These are phyloP conservation scores for Hawksworthiomyces lignivorus DNA, from an alignment of 2,329 filamentous ascomycete species.

Conservation along the genomic window DNA sequence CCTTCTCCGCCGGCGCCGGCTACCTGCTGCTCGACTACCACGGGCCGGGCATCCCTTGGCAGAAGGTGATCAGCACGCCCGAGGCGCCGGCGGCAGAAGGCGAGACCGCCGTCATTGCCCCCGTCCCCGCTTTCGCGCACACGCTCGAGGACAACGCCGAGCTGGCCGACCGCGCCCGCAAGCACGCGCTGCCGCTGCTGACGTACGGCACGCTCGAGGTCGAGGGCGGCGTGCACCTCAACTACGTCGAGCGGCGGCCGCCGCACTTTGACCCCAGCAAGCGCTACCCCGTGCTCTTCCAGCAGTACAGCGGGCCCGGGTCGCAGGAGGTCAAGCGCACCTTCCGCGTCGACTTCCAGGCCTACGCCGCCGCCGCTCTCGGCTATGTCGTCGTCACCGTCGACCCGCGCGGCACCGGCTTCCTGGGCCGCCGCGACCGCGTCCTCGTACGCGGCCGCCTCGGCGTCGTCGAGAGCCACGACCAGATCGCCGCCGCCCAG, in stretches of 20 bases:
- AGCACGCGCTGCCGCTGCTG: slow-evolving; percentile 74
- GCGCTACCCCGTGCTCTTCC: slow-evolving; percentile 90
- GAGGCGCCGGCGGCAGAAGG: not conserved
- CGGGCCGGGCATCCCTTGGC: slow-evolving; percentile 82
- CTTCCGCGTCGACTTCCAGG: slow-evolving; percentile 82
- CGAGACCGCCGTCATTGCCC: slow-evolving; percentile 42
- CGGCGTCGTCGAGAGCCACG: slow-evolving; percentile 74
- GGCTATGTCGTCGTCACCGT: slow-evolving; percentile 94
- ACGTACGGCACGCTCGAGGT: slow-evolving; percentile 81
- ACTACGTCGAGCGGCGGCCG: slow-evolving; percentile 76
- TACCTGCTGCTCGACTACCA: slow-evolving; percentile 79
- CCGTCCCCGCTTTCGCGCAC: slow-evolving; percentile 47
- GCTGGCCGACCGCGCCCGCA: slow-evolving; percentile 61
- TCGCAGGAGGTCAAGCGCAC: slow-evolving; percentile 78
- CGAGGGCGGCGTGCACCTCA: slow-evolving; percentile 58
- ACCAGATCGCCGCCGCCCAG: slow-evolving; percentile 87
- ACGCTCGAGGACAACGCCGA: slow-evolving; percentile 69
- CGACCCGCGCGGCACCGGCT: slow-evolving; percentile 88
- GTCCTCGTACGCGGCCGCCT: slow-evolving; percentile 77
- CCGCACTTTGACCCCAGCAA: slow-evolving; percentile 78
- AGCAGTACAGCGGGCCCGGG: slow-evolving; percentile 89
- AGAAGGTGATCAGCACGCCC: slow-evolving; percentile 81
- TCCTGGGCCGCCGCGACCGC: slow-evolving; percentile 74
- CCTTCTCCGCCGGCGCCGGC: slow-evolving; percentile 74
- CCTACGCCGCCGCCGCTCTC: slow-evolving; percentile 75